These are phyloP conservation scores for Bisporella sp. DNA, from an alignment of 2,329 filamentous ascomycete species.

Conservation along the genomic window DNA sequence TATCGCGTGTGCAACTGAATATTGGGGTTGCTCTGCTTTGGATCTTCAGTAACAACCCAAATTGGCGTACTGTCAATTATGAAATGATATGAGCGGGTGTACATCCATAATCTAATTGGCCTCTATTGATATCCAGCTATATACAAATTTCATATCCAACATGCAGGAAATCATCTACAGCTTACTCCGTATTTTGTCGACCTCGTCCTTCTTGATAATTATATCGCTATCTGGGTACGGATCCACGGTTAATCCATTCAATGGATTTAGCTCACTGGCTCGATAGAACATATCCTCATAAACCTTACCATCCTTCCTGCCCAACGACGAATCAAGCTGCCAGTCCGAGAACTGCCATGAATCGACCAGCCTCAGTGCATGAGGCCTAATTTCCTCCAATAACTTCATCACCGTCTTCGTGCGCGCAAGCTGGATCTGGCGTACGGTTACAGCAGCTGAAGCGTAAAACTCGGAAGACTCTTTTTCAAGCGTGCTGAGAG, in stretches of 20 bases:
- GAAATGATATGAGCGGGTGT: no score
- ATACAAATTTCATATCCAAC: no score
- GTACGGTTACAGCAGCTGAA: conserved; percentile 59
- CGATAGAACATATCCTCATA: conserved; percentile 72
- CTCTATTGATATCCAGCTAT: no score
- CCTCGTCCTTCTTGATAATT: conserved; percentile 54
- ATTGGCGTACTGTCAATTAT: no score
- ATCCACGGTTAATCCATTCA: conserved; percentile 66
- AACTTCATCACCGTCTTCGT: conserved; percentile 63
- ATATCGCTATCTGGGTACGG: conserved; percentile 59
- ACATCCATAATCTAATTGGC: no score
- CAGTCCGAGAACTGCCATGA: conserved; percentile 73
- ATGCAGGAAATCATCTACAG: conserved; percentile 27
- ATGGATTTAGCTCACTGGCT: conserved; percentile 64
- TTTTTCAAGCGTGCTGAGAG: conserved; percentile 59
- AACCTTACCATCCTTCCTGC: conserved; percentile 65
- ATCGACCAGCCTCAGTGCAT: conserved; percentile 65
- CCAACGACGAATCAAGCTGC: conserved; percentile 66
- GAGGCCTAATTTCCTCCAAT: conserved; percentile 64
- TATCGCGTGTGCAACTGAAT: no score
- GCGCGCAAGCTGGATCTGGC: conserved; percentile 64
- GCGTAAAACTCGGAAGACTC: conserved; percentile 69
- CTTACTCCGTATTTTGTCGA: conserved; percentile 40
- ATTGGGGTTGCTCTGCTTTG: no score
- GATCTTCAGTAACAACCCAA: no score